Evolutionary conservation across 306 rosid genomes (phyloP), one percentile per base, ranked within the genome.

Genomic region (Quercus variabilis): DNA sequence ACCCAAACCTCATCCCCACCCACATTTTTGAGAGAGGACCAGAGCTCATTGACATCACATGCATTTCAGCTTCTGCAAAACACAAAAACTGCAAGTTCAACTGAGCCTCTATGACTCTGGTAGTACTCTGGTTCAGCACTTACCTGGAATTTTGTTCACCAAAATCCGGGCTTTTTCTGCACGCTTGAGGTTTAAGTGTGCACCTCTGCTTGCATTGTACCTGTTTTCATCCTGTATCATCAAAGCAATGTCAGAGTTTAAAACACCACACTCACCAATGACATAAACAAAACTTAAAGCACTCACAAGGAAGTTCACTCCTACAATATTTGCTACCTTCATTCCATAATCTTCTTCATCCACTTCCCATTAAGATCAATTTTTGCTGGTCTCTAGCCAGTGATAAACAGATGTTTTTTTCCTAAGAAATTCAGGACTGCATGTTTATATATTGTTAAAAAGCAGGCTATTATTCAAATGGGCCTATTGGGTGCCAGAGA

Each of bases 131-230:
- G 54, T 65, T 58, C 78, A 63, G 74, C 69, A 77, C 52, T 54
- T 83, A 92, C 98, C 94, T 78, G 99, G 97, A 81, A 96, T 93
- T 85, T 96, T 96, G 86, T 93, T 96, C 78, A 96, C 99, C 83
- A 96, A 79, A 84, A 96, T 86, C 75, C 99, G 90, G 64, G 99
- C 98, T 83, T 90, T 96, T 86, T 96, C 99, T 15, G 99, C 99
- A 74, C 99, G 97, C 81, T 96, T 96, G 80, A 96, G 97, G 89
- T 91, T 96, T 77, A 96, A 80, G 86, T 96, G 99, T n/a, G 99
- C 99, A 67, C 99, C 99, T 86, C 99, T 89, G 84, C 99, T 96
- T 43, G 97, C 96, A 87, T 96, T 96, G 20, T 96, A 96, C 88
- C 99, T 96, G 89, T 96, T 96, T n/a, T 96, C 97, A 77, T 96